Base-by-base conservation (phyloP, 805 yeast genomes). In the Suhomyces sp. region DNA sequence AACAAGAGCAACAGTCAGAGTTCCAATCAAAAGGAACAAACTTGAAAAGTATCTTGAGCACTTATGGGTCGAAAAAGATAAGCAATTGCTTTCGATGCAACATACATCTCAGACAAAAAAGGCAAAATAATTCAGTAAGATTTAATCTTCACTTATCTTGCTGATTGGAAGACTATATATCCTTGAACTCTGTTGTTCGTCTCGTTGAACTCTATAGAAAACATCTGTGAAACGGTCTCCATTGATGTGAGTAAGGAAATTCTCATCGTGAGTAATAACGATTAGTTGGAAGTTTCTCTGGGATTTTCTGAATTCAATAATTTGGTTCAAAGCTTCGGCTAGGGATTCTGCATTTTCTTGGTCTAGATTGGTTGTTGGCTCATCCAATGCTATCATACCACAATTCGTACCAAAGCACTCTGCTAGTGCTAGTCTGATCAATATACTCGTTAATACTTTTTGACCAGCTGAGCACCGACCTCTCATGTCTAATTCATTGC, bases 401-500 rank as follows among this genome's bases (percentile, higher is more conserved):
- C 97, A 93, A 64, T 88, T 90, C 1, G 85, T 79, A 6, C 99
- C 98, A 74, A 94, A 93, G 63, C 97, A 90, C 69, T 94, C 98
- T 1, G 98, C 94, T 47, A 94, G 74, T 0, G 97, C 97, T 52
- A 94, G 72, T 51, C 99, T 78, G 52, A 94, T 93, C 31, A 94
- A 84, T 47, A 94, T 92, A 40, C 96, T 87, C 0, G 98, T 97
- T 46, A 94, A 71, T 4, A 94, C 97, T 63, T 91, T 90, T 69
- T 94, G 99, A 0, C 99, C 99, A 0, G 99, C 98, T 1, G 97
- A 90, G 67, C 99, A 94, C 53, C 99, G 74, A 0, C 99, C 99
- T 56, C 99, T 81, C 99, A 94, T 94, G 65, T 94, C 99, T 47
- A 94, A 73, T 67, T 94, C 98, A 1, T 86, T 88, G 54, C 88